These are phyloP conservation scores for Vigna unguiculata DNA, from an alignment of 306 rosid species.

Conservation along the genomic window DNA sequence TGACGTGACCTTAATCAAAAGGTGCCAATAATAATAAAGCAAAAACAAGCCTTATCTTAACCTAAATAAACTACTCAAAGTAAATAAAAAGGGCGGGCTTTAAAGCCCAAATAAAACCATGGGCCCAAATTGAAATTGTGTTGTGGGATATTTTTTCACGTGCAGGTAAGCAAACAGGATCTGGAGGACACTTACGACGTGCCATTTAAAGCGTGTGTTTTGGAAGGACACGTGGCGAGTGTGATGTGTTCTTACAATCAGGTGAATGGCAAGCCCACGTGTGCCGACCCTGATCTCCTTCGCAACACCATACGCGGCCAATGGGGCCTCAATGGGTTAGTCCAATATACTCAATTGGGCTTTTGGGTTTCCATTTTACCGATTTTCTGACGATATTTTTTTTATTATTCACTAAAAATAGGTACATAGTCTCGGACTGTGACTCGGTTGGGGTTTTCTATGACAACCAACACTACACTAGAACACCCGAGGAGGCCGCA, in stretches of 20 bases:
- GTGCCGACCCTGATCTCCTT: slow-evolving; percentile 85
- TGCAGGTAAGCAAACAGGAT: slow-evolving; percentile 87
- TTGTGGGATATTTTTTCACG: background rate
- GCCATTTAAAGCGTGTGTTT: slow-evolving; percentile 86
- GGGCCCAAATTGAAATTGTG: background rate
- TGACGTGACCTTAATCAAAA: background rate
- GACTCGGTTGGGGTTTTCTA: slow-evolving; percentile 77
- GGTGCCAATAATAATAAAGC: too few relatives aligned
- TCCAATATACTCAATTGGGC: background rate
- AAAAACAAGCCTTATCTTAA: too few relatives aligned
- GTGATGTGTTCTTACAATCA: slow-evolving; percentile 98
- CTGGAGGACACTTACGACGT: slow-evolving; percentile 82
- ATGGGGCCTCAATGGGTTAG: slow-evolving; percentile 92
- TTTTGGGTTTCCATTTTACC: too few relatives aligned
- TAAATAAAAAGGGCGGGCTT: too few relatives aligned
- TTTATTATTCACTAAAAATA: background rate
- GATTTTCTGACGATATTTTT: background rate
- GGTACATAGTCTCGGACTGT: slow-evolving; percentile 95
- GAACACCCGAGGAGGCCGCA: slow-evolving; percentile 81
- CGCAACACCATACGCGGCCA: slow-evolving; percentile 76
- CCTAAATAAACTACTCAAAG: too few relatives aligned
- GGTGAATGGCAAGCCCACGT: slow-evolving; percentile 94
- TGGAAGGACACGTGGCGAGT: slow-evolving; percentile 87
- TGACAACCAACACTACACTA: slow-evolving; percentile 81
- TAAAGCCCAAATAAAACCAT: background rate